Conservation (phyloP, 768 basidiomycete species). For the Mycena albidolilacea region DNA sequence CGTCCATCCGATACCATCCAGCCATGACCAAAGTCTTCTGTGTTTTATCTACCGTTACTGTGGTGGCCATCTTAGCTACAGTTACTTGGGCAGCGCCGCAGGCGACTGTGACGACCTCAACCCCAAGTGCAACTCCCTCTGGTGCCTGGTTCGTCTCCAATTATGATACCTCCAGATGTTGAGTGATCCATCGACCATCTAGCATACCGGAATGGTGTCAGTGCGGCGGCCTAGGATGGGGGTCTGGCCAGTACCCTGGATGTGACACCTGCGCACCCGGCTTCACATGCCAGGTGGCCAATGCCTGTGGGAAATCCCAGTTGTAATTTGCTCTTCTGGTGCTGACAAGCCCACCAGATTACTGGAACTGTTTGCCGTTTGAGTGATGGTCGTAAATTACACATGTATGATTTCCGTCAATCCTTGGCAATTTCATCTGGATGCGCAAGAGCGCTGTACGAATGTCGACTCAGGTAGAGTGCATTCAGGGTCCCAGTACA, state of each 20-base stretch:
- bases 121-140: constrained; percentile 20
- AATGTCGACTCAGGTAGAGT: constrained; percentile 1
- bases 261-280: constrained; percentile 16
- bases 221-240: constrained; percentile 13
- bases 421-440: constrained; percentile 17
- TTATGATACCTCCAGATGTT: constrained; percentile 15
- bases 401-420: constrained; percentile 22
- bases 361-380: constrained; percentile 13
- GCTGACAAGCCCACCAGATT: constrained; percentile 18
- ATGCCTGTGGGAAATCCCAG: constrained; percentile 11
- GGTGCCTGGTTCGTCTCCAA: constrained; percentile 20
- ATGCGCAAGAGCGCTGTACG: constrained; percentile 11
- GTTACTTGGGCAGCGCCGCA: constrained; percentile 20
- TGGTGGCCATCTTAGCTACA: constrained; percentile 20
- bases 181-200: constrained; percentile 21
- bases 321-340: constrained; percentile 16
- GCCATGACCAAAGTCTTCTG: constrained; percentile 18
- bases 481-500: not conserved
- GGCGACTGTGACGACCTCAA: constrained; percentile 17
- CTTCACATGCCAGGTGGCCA: constrained; percentile 1
- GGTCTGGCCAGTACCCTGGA: constrained; percentile 14
- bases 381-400: constrained; percentile 13
- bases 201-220: constrained; percentile 22
- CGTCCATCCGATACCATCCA: constrained; percentile 1
- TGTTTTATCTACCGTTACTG: constrained; percentile 19